A percentile compares a stretch with the other conserved stretches of the same genome.
Evolutionary conservation across 805 yeast species (phyloP).

Genomic region (Wickerhamiella parazyma): DNA sequence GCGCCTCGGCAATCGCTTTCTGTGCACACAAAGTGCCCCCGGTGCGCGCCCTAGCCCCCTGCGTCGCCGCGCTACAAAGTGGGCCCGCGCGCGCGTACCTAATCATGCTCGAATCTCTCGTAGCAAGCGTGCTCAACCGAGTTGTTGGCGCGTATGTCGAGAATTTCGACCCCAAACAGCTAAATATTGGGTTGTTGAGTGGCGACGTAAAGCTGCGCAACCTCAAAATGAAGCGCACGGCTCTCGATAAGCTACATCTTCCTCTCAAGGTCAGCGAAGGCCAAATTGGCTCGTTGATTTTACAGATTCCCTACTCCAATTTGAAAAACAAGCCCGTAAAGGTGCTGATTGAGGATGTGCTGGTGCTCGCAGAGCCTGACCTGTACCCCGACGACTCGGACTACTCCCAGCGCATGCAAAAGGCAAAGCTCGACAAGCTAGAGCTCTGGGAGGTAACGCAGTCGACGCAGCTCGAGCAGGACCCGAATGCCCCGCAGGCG

Average conservation of each 20-base stretch:
- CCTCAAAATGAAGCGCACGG: conserved; percentile 70
- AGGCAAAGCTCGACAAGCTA: conserved; percentile 51
- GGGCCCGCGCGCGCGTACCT: background rate
- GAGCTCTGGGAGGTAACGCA: conserved; percentile 41
- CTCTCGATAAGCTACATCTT: conserved; percentile 69
- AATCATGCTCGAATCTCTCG: conserved; percentile 31
- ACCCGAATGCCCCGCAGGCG: conserved; percentile 27
- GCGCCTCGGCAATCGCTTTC: no score
- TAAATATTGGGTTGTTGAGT: conserved; percentile 93
- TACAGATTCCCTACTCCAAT: conserved; percentile 96
- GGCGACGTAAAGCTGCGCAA: conserved; percentile 86
- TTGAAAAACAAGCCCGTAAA: conserved; percentile 86
- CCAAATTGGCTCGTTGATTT: conserved; percentile 71
- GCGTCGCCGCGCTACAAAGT: background rate
- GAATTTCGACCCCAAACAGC: conserved; percentile 87
- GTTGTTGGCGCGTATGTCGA: conserved; percentile 51
- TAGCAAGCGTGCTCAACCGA: conserved; percentile 31
- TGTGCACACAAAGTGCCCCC: no score
- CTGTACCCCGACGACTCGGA: conserved; percentile 43
- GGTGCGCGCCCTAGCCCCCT: no score
- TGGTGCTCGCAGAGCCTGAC: conserved; percentile 66
- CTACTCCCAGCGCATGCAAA: conserved; percentile 48
- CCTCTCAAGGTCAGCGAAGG: conserved; percentile 87
- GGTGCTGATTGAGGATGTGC: conserved; percentile 73
- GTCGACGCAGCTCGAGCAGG: conserved; percentile 20